Conservation (phyloP, 495 filamentous ascomycete genomes). For the Lasiosphaeriaceae sp. region DNA sequence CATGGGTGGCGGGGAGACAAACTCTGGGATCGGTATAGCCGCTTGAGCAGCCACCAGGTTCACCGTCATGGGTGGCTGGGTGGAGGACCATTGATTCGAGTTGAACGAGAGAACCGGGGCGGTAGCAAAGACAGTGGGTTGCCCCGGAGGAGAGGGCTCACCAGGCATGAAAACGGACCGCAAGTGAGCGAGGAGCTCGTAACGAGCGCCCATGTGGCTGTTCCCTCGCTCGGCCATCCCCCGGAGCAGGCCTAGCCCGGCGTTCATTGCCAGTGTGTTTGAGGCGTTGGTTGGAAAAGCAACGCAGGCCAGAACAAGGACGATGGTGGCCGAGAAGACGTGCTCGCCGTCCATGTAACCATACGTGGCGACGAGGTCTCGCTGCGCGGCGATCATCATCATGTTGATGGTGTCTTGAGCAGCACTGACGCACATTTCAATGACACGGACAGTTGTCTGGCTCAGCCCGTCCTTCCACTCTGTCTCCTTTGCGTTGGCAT, state of each 20-base stretch:
- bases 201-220: slow-evolving; percentile 39
- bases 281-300: slow-evolving; percentile 40
- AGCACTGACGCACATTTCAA: slow-evolving; percentile 45
- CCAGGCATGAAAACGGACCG: slow-evolving; percentile 13
- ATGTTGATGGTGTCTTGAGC: slow-evolving; percentile 45
- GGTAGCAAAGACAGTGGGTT: neutral
- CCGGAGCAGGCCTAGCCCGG: slow-evolving; percentile 37
- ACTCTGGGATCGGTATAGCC: neutral
- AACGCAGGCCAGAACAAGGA: slow-evolving; percentile 49
- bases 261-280: slow-evolving; percentile 40
- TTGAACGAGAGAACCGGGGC: neutral
- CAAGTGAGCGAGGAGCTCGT: slow-evolving; percentile 32
- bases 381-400: slow-evolving; percentile 43
- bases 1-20: neutral
- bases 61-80: slow-evolving; percentile 2
- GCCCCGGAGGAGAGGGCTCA: neutral
- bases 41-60: slow-evolving; percentile 6
- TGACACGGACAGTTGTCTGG: slow-evolving; percentile 40
- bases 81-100: neutral
- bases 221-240: slow-evolving; percentile 48
- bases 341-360: slow-evolving; percentile 51
- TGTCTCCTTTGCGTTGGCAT: slow-evolving; percentile 13
- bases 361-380: slow-evolving; percentile 48
- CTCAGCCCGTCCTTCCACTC: slow-evolving; percentile 43
- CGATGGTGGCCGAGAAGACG: slow-evolving; percentile 44